Evolutionary conservation across 73 alveolate species (phyloP).

Genomic region (Symbiodinium natans): DNA sequence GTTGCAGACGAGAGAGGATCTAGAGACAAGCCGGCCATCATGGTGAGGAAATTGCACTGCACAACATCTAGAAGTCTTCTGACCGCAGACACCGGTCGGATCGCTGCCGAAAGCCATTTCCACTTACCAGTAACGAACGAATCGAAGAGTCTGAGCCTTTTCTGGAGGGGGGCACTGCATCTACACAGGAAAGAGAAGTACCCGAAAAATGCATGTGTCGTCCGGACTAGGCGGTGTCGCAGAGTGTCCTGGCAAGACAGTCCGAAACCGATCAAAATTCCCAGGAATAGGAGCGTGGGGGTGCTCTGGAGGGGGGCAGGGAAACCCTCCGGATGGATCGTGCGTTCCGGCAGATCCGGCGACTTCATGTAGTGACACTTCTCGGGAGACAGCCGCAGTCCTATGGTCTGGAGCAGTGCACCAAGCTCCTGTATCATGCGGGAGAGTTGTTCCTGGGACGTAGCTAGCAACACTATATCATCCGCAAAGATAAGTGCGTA

Average conservation of each 20-base stretch:
- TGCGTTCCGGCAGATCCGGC: not conserved
- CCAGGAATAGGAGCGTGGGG: not conserved
- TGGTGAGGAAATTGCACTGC: no score
- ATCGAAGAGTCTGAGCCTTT: not conserved
- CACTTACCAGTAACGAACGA: not conserved
- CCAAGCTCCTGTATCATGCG: not conserved
- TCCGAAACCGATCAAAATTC: not conserved
- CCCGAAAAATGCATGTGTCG: no score
- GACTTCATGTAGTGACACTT: not conserved
- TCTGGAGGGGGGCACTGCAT: not conserved
- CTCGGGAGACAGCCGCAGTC: not conserved
- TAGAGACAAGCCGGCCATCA: no score
- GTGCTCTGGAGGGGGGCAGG: not conserved
- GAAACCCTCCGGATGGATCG: not conserved
- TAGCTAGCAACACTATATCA: not conserved
- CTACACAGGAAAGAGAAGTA: no score
- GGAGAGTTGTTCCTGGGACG: not conserved
- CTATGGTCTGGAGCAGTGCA: not conserved
- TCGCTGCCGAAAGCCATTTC: not conserved
- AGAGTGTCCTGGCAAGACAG: no score
- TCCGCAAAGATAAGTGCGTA: not conserved
- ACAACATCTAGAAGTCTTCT: no score
- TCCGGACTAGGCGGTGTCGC: not conserved
- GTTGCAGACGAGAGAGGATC: no score
- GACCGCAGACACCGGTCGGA: not conserved